phyloP scores from a whole-genome alignment of 352 stramenopile species.

The Ochromonadaceae sp. region DNA sequence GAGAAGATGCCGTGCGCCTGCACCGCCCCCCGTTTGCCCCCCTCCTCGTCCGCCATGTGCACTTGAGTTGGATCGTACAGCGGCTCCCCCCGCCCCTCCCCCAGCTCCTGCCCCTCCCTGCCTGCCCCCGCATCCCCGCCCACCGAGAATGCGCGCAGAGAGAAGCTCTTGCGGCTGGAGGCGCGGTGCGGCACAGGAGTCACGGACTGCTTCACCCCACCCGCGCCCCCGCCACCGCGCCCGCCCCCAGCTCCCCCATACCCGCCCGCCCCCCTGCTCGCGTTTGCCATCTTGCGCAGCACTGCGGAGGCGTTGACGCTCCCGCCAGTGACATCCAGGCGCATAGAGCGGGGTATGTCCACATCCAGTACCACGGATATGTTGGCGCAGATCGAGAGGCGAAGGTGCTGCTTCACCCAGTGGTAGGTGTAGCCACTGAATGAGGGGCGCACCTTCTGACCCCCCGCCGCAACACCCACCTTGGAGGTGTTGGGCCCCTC shows the following conservation, averaged over 20 bases:
- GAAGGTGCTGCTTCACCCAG: neutral
- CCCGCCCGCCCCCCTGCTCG: neutral
- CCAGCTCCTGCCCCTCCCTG: neutral
- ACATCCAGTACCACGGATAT: neutral
- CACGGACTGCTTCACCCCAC: no score
- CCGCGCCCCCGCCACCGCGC: neutral
- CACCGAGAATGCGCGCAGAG: neutral
- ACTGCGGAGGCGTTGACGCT: neutral
- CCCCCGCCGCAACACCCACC: no score
- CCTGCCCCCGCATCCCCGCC: no score
- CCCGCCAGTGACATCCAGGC: neutral
- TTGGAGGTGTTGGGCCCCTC: no score
- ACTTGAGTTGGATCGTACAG: no score
- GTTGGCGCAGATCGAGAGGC: neutral
- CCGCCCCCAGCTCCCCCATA: neutral
- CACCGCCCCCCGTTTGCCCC: neutral
- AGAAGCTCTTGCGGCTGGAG: no score
- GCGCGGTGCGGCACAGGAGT: no score
- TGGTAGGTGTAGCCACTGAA: slow-evolving; percentile 10
- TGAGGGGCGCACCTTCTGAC: no score
- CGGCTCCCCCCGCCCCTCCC: neutral
- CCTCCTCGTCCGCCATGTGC: no score
- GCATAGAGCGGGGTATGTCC: neutral
- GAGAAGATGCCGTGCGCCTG: neutral
- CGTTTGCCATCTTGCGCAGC: neutral